Base-by-base conservation (phyloP, 2,329 filamentous ascomycete species). In the Paecilomyces formosus region DNA sequence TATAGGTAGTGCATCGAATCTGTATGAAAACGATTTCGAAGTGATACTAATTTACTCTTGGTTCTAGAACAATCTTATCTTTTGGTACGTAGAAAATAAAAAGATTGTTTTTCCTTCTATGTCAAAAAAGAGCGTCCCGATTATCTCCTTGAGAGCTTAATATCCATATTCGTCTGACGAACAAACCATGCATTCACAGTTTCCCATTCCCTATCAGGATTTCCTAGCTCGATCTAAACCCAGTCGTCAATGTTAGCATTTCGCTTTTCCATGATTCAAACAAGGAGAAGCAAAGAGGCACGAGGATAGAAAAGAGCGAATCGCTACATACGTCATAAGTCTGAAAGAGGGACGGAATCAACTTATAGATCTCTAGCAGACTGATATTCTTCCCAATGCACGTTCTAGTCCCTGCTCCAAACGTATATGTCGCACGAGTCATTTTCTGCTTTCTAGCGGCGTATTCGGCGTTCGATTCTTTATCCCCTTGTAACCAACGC, bases 121-220 rank as follows among this genome's bases (percentile, higher is more conserved):
- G 13, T n/a, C 35, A 13, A 8, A 18, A 45, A 18, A 39, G 7
- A 18, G 7, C 7, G 7, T 39, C 39, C 18, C n/a, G n/a, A 18
- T 18, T 18, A 45, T 21, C 54, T 54, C 45, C 58, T 54, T 18
- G 55, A 24, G n/a, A 72, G 62, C 18, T 62, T 63, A 26, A 69
- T 68, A 56, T 70, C 66, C 58, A 74, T 70, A 54, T 69, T 63
- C 55, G 69, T 64, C 57, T 72, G 68, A 54, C 67, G 71, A 3
- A 83, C 79, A 63, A 83, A 83, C 81, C 81, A 84, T 15, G 80
- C 79, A 72, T 82, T 81, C 8, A 62, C 54, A 18, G 60, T 56
- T 30, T 64, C 58, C 66, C 65, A 66, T 12, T 68, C 62, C 21
- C 55, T 55, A 8, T 58, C 55, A 6, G 62, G 64, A 22, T 62